A percentile compares a stretch with the other conserved stretches of the same genome.
Conservation (phyloP, 2,329 filamentous ascomycete species). For the Mycosphaerella sp. region DNA sequence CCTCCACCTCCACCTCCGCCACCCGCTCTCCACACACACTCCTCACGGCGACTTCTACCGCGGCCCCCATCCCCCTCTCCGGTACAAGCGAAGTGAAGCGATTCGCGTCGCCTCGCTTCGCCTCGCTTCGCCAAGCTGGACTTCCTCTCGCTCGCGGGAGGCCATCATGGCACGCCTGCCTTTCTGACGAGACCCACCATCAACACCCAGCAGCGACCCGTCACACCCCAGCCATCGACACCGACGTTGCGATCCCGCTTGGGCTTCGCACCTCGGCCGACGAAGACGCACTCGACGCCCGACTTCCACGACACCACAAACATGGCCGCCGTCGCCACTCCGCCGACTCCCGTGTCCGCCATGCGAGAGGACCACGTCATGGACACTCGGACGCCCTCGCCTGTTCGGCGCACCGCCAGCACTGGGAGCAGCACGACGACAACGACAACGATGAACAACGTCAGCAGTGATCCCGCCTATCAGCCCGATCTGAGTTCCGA, state of each 20-base stretch:
- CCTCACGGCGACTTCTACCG: too few species aligned
- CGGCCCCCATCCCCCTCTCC: too few species aligned
- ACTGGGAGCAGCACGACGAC: conserved; percentile 32
- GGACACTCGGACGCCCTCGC: conserved; percentile 43
- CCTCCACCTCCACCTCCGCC: too few species aligned
- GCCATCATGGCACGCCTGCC: conserved; percentile 2
- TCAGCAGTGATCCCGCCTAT: conserved; percentile 22
- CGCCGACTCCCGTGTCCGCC: conserved; percentile 10
- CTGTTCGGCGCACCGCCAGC: conserved; percentile 16
- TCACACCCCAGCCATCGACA: neutral
- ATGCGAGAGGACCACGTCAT: conserved; percentile 26
- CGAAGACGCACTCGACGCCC: conserved; percentile 22
- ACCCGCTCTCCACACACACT: too few species aligned
- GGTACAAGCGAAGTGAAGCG: too few species aligned
- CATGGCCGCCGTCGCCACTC: conserved; percentile 22
- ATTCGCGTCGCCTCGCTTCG: neutral
- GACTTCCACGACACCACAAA: conserved; percentile 17
- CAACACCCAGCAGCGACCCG: neutral
- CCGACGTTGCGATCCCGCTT: conserved; percentile 12
- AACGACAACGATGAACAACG: conserved; percentile 30
- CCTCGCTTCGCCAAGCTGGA: conserved; percentile 1
- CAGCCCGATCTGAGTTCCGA: conserved; percentile 63
- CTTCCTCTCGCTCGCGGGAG: neutral
- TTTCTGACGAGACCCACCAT: conserved; percentile 1
- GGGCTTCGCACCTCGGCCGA: conserved; percentile 17